Evolutionary conservation across 2,329 filamentous ascomycete genomes (phyloP), one percentile per base, ranked within the genome.

Genomic region (Zymoseptoria pseudotritici): DNA sequence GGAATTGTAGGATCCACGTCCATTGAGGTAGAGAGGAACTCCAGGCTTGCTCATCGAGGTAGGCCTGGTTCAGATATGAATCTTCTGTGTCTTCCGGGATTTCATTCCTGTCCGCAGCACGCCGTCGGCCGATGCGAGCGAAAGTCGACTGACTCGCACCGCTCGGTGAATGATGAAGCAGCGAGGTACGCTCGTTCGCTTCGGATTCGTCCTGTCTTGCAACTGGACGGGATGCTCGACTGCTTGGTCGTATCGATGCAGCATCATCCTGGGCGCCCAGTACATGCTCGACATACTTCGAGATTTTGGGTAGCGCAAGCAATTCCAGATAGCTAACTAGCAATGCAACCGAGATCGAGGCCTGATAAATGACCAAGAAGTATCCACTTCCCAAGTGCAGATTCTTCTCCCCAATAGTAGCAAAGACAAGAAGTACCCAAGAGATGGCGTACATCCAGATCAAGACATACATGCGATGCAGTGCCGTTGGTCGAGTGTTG

Each of bases 1-100:
- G 77, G 65, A 97, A 87, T 69, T 99, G 92, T 19, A 96, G 67
- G 50, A 94, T 74, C 94, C 94, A 99, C 19, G 89, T 86, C 88
- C 89, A 97, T 52, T 82, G 84, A 1, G 91, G 90, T 57, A 97
- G 77, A 46, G 82, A 82, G 3, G 83, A 83, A 56, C 91, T 96
- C 94, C 94, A 99, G 13, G 82, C 77, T 73, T 97, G 94, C 71
- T 97, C 94, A 57, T 84, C 78, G 11, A 83, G 83, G 70, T 87
- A 91, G 6, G 80, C 75, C 59, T 67, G 61, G 17, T 61, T 66
- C 8, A 71, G 63, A 24, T 65, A 62, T 11, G 69, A 67, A 53
- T 71, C 69, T 7, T 72, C 67, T 9, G 53, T 65, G 46, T 68
- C 68, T 9, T 70, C 65, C 10, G 67, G 63, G 31, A 65, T 56